Conservation (phyloP, 441 rosid genomes). For the Arabidopsis hybrid region DNA sequence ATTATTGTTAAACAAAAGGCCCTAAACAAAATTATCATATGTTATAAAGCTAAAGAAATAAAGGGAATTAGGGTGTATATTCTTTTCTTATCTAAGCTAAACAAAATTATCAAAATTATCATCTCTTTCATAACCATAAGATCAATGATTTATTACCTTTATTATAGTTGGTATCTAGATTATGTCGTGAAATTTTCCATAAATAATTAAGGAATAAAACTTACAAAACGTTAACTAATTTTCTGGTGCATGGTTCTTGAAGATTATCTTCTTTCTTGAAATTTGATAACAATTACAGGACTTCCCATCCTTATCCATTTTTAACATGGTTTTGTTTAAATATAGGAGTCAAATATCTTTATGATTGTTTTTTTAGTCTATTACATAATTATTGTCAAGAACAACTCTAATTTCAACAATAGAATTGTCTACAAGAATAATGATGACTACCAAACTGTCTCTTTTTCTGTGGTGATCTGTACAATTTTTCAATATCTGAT, state of each 20-base stretch:
- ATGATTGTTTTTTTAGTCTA: constrained; percentile 25
- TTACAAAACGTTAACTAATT: background rate
- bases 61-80: background rate
- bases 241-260: background rate
- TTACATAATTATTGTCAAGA: constrained; percentile 22
- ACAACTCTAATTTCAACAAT: constrained; percentile 17
- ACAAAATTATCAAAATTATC: too few species aligned
- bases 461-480: constrained; percentile 18
- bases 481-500: constrained; percentile 10
- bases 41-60: too few species aligned
- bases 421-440: constrained; percentile 10
- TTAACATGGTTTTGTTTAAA: constrained; percentile 24
- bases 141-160: background rate
- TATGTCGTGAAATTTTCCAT: background rate
- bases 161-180: background rate
- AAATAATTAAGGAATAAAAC: background rate
- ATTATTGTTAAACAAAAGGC: too few species aligned
- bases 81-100: too few species aligned
- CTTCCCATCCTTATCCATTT: constrained; percentile 4
- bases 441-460: constrained; percentile 34
- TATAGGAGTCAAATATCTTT: constrained; percentile 23
- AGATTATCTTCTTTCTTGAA: background rate
- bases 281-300: constrained; percentile 10
- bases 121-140: background rate
- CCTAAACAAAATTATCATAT: too few species aligned